Evolutionary conservation across 306 rosid species (phyloP).

Genomic region (Lathyrus tuberosus): DNA sequence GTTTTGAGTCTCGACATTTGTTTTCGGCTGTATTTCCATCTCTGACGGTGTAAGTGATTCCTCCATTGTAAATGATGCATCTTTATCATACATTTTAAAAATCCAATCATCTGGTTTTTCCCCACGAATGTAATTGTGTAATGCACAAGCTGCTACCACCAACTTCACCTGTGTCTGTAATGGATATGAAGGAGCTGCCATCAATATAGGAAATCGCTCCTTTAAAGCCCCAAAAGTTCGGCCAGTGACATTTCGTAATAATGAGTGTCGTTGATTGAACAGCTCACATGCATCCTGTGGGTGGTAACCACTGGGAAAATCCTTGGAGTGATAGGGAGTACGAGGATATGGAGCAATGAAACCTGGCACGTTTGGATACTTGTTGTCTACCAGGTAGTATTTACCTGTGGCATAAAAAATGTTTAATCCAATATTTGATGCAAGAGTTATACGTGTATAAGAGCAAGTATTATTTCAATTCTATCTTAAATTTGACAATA

Average conservation of each 20-base stretch:
- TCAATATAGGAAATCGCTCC: conserved; percentile 79
- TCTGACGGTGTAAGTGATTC: conserved; percentile 54
- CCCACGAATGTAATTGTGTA: conserved; percentile 74
- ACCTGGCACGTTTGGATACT: conserved; percentile 75
- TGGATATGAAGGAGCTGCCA: conserved; percentile 82
- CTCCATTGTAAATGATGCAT: conserved; percentile 44
- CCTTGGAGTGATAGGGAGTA: conserved; percentile 55
- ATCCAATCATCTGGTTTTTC: conserved; percentile 82
- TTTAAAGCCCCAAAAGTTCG: conserved; percentile 68
- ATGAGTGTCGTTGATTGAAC: conserved; percentile 79
- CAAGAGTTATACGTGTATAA: conserved; percentile 18
- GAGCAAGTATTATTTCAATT: not conserved
- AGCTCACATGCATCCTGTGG: conserved; percentile 74
- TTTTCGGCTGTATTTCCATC: conserved; percentile 40
- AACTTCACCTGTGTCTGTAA: conserved; percentile 87
- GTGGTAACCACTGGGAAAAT: conserved; percentile 61
- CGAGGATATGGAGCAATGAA: conserved; percentile 77
- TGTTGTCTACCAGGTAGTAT: conserved; percentile 78
- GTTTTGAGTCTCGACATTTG: conserved; percentile 41
- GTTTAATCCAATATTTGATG: conserved; percentile 33
- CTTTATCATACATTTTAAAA: conserved; percentile 64
- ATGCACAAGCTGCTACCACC: conserved; percentile 81
- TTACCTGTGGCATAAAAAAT: conserved; percentile 64
- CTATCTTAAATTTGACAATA: conserved; percentile 25
- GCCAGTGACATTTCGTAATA: conserved; percentile 58